These are phyloP conservation scores for Gnomoniopsis sp. DNA, from an alignment of 2,329 filamentous ascomycete species.

Conservation along the genomic window DNA sequence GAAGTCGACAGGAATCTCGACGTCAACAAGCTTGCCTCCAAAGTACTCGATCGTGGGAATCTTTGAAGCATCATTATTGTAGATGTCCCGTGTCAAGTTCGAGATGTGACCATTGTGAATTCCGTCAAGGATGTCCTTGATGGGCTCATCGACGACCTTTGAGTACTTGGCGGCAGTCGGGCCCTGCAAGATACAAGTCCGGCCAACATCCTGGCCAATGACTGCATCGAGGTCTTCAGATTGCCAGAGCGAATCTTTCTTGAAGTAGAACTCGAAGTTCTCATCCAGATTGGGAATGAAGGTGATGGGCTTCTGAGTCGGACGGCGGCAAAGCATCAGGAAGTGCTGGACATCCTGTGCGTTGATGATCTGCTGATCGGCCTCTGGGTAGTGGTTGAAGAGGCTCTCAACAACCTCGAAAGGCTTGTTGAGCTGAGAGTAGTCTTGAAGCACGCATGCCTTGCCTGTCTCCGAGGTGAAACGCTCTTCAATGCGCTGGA, in stretches of 20 bases:
- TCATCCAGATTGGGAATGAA: constrained; percentile 96
- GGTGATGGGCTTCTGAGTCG: constrained; percentile 91
- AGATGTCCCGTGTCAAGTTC: constrained; percentile 74
- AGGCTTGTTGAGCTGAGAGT: constrained; percentile 80
- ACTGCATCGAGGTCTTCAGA: constrained; percentile 96
- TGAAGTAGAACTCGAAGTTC: constrained; percentile 99
- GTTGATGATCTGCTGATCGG: constrained; percentile 88
- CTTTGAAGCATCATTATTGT: constrained; percentile 66
- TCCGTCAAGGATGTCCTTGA: constrained; percentile 89
- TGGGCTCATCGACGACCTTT: constrained; percentile 84
- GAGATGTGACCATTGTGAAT: constrained; percentile 88
- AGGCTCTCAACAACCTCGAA: constrained; percentile 76
- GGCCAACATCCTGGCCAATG: constrained; percentile 90
- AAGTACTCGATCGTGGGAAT: constrained; percentile 94
- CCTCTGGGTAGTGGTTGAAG: constrained; percentile 78
- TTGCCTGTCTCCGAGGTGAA: constrained; percentile 73
- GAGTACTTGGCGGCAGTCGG: constrained; percentile 91
- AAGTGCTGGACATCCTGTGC: constrained; percentile 98
- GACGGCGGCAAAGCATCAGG: constrained; percentile 84
- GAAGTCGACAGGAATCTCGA: constrained; percentile 69
- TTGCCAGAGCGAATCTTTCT: constrained; percentile 99
- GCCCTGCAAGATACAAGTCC: constrained; percentile 94
- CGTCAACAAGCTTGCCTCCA: constrained; percentile 77
- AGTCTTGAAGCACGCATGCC: constrained; percentile 83
- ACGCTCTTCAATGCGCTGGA: constrained; percentile 93